These are phyloP conservation scores for Pulveroboletus sp. DNA, from an alignment of 1,284 basidiomycete genomes.

Conservation along the genomic window DNA sequence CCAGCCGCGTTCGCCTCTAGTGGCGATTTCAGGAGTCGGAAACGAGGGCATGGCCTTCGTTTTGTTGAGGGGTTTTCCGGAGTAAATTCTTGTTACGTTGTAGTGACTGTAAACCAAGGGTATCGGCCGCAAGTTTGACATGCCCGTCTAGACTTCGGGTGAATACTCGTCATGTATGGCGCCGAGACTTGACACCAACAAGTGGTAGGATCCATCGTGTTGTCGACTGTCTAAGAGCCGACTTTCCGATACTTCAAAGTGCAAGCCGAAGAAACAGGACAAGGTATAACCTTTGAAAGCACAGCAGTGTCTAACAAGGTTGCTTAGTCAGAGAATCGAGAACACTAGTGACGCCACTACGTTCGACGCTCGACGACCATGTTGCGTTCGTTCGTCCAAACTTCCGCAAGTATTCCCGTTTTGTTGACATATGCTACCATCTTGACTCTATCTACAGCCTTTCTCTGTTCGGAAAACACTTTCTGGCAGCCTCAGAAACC, in stretches of 20 bases:
- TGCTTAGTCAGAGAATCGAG: too few relatives aligned
- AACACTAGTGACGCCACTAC: too few relatives aligned
- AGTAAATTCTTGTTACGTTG: background rate
- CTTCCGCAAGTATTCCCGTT: constrained; percentile 11
- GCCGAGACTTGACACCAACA: background rate
- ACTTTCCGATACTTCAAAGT: background rate
- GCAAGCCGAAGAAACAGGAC: too few relatives aligned
- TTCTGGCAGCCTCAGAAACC: constrained; percentile 1
- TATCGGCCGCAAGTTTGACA: background rate
- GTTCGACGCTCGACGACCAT: constrained; percentile 17
- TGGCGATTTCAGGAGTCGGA: too few relatives aligned
- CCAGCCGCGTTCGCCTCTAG: too few relatives aligned
- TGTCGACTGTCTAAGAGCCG: background rate
- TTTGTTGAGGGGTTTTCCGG: too few relatives aligned
- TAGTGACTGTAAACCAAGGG: background rate
- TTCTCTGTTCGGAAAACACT: constrained; percentile 17
- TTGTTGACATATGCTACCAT: too few relatives aligned
- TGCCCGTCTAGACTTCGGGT: background rate
- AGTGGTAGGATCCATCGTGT: too few relatives aligned
- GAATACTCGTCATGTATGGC: background rate
- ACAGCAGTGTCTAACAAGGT: too few relatives aligned
- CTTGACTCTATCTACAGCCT: constrained; percentile 25
- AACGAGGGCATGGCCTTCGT: too few relatives aligned
- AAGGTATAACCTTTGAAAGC: too few relatives aligned
- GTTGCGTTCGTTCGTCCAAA: constrained; percentile 40